Base-by-base conservation (phyloP, 2,329 filamentous ascomycete genomes). In the Cyphellophora europaea region DNA sequence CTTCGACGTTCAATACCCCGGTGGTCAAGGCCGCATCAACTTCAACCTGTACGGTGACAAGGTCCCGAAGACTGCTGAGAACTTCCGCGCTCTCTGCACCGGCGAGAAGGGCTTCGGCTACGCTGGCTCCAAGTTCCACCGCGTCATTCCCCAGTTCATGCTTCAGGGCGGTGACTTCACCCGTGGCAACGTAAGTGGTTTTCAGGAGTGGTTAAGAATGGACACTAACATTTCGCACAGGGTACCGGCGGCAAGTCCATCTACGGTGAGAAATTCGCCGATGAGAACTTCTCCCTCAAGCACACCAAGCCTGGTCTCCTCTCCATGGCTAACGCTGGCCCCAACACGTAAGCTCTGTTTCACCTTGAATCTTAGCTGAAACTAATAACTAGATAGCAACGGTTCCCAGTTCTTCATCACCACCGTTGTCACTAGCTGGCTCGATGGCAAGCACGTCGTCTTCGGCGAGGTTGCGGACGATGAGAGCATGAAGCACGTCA, bases 21-120 rank as follows among this genome's bases (percentile, higher is more conserved):
- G 63, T 58, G 62, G 71, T 50, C 80, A 75, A 47, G 86, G 82
- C 55, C 81, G 82, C 59, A 83, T 96, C 72, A 82, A 76, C 71
- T 93, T 95, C 72, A 78, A 79, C 54, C 84, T 96, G 60, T 94
- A 71, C 73, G 74, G 89, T 60, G 74, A 86, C 49, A 72, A 78
- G 43, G 86, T 93, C 59, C 89, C 89, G 63, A 91, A 82, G 77
- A 95, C 89, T 37, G 66, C 72, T 41, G 75, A 80, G 63, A 77
- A 77, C 63, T 76, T 77, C 63, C 68, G 71, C 37, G 74, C 73
- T 57, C 62, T 80, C 40, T 73, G 74, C 47, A 80, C 76, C 38
- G 76, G 76, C 49, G 73, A 79, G 64, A 74, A 79, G 61, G 76
- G 75, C 52, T 79, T 71, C 49, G 76, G 76, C 32, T 82, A 79